Conservation (phyloP, 352 stramenopile species). For the Globisporangium paddicum region DNA sequence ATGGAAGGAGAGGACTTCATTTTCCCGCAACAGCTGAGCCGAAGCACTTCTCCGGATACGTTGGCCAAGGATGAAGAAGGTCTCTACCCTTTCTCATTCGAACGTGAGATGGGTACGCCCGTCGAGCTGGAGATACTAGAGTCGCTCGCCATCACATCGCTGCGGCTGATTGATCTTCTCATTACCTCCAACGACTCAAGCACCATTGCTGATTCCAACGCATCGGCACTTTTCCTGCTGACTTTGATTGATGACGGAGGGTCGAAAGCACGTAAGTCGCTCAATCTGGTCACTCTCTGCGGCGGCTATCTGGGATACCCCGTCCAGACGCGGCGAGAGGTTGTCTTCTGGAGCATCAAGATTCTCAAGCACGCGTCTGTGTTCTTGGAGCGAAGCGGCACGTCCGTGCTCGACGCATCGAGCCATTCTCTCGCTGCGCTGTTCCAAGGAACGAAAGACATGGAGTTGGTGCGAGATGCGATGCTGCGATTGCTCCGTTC, state of each 20-base stretch:
- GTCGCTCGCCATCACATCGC: constrained; percentile 35
- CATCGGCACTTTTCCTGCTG: constrained; percentile 27
- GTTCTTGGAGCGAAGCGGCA: constrained; percentile 7
- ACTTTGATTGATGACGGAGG: constrained; percentile 40
- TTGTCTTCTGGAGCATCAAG: constrained; percentile 43
- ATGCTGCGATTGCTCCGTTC: constrained; percentile 36
- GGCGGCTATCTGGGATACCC: constrained; percentile 49
- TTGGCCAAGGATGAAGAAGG: constrained; percentile 4
- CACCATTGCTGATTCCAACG: not conserved
- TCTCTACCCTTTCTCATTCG: constrained; percentile 33
- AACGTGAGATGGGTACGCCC: constrained; percentile 16
- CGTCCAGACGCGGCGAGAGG: constrained; percentile 24
- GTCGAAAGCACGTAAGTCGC: constrained; percentile 23
- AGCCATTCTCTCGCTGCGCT: constrained; percentile 49
- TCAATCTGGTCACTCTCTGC: constrained; percentile 55
- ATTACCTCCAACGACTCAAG: constrained; percentile 13
- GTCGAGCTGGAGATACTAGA: constrained; percentile 26
- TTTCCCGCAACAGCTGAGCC: constrained; percentile 4
- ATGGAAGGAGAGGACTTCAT: constrained; percentile 10
- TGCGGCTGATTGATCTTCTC: constrained; percentile 43
- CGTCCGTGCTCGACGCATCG: constrained; percentile 7
- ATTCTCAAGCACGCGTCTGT: constrained; percentile 45
- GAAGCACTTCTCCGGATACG: not conserved
- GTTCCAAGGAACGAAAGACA: constrained; percentile 38
- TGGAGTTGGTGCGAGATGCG: constrained; percentile 30